Conservation (phyloP, 805 yeast species). For the Schwanniomyces yamadae region DNA sequence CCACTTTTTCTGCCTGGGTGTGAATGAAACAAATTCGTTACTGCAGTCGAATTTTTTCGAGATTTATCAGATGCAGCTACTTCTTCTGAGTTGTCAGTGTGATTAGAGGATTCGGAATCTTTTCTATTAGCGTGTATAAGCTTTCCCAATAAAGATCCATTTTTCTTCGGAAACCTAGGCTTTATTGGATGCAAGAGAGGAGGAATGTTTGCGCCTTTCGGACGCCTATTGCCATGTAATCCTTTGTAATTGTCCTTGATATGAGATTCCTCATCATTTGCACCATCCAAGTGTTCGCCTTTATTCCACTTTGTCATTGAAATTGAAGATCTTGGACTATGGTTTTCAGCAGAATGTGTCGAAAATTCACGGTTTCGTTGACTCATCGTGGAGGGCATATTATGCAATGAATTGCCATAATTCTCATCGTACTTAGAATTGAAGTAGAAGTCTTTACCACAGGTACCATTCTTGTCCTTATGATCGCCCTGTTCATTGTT, state of each 20-base stretch:
- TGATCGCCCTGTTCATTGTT: slow-evolving; percentile 2
- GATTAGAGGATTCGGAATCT: slow-evolving; percentile 21
- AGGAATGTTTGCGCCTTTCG: slow-evolving; percentile 37
- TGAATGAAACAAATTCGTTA: slow-evolving; percentile 2
- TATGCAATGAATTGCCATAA: neutral
- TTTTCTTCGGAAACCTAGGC: slow-evolving; percentile 42
- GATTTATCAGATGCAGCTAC: neutral
- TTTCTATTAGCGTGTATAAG: slow-evolving; percentile 35
- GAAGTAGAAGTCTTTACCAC: slow-evolving; percentile 1
- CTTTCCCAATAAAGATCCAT: slow-evolving; percentile 38
- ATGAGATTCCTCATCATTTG: neutral
- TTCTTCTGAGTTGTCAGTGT: slow-evolving; percentile 2
- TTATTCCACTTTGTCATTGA: slow-evolving; percentile 1
- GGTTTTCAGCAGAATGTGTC: slow-evolving; percentile 4
- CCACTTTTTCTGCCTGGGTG: slow-evolving; percentile 1
- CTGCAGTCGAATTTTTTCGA: neutral
- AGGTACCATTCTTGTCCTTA: neutral
- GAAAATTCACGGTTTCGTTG: neutral
- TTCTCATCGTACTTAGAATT: slow-evolving; percentile 3
- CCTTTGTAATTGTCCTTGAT: slow-evolving; percentile 35
- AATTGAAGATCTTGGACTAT: slow-evolving; percentile 25
- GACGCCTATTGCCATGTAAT: slow-evolving; percentile 35
- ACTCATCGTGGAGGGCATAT: neutral
- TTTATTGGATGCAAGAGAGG: slow-evolving; percentile 51
- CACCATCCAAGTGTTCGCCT: neutral